These are phyloP conservation scores for Gentiana dahurica DNA, from an alignment of 257 asterid genomes.

Conservation along the genomic window DNA sequence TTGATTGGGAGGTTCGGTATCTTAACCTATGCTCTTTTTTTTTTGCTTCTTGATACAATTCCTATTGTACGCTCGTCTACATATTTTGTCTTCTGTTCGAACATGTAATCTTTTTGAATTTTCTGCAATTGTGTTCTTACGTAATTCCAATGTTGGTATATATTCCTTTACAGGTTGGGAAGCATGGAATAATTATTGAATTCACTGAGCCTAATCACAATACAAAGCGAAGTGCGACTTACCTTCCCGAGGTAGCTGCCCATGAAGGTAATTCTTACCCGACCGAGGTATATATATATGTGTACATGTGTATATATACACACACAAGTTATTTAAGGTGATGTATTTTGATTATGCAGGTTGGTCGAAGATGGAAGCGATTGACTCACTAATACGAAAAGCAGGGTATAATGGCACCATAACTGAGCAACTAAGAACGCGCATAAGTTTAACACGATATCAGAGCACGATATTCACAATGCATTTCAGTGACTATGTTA, in stretches of 20 bases:
- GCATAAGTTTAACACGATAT: slow-evolving; percentile 63
- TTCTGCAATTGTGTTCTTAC: neutral
- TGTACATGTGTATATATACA: too few relatives aligned
- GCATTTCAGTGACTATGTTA: slow-evolving; percentile 62
- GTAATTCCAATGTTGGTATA: slow-evolving; percentile 2
- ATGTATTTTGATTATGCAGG: slow-evolving; percentile 26
- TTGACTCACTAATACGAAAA: slow-evolving; percentile 76
- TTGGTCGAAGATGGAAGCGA: slow-evolving; percentile 69
- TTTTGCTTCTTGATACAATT: neutral
- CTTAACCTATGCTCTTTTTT: slow-evolving; percentile 4
- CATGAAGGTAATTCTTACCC: slow-evolving; percentile 65
- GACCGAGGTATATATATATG: too few relatives aligned
- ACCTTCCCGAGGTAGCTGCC: slow-evolving; percentile 96
- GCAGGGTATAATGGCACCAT: slow-evolving; percentile 68
- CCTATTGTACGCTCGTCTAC: too few relatives aligned
- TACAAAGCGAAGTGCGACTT: slow-evolving; percentile 74
- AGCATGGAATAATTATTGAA: slow-evolving; percentile 91
- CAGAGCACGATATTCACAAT: slow-evolving; percentile 83
- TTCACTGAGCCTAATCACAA: slow-evolving; percentile 69
- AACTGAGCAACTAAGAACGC: slow-evolving; percentile 40
- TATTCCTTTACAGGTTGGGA: slow-evolving; percentile 56
- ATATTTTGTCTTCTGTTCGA: too few relatives aligned
- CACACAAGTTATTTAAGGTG: too few relatives aligned
- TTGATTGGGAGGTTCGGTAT: slow-evolving; percentile 94
- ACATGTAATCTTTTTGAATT: neutral